A percentile compares a stretch with the other conserved stretches of the same genome.
Conservation (phyloP, 495 filamentous ascomycete species). For the Tuber microsphaerosporum region DNA sequence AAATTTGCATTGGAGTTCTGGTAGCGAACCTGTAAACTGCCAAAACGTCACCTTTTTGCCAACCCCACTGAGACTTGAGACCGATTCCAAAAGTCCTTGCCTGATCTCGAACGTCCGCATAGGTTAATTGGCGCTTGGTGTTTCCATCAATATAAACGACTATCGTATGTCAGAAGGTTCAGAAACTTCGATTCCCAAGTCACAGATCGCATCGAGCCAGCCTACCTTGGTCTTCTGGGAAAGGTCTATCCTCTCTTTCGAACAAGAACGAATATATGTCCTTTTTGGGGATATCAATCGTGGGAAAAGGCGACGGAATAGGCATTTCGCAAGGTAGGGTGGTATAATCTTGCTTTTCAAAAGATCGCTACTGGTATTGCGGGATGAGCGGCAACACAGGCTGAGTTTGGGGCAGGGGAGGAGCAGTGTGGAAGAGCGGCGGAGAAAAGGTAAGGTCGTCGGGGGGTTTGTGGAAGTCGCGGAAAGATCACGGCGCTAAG, state of each 20-base stretch:
- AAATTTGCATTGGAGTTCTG: neutral
- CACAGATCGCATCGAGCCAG: neutral
- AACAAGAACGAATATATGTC: conserved; percentile 76
- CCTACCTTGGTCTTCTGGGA: conserved; percentile 59
- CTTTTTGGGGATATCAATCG: conserved; percentile 56
- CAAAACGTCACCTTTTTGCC: conserved; percentile 73
- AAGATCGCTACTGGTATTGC: neutral
- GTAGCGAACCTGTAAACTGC: conserved; percentile 49
- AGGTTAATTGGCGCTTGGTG: conserved; percentile 67
- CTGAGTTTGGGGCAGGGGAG: neutral
- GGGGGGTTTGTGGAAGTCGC: neutral
- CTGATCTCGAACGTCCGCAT: conserved; percentile 55
- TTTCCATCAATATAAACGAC: conserved; percentile 75
- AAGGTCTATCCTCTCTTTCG: conserved; percentile 62
- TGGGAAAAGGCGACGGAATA: conserved; percentile 51
- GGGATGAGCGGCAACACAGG: neutral
- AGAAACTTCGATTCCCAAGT: neutral
- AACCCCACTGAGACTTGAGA: conserved; percentile 61
- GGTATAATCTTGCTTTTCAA: neutral
- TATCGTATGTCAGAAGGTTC: conserved; percentile 41
- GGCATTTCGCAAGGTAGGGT: conserved; percentile 46
- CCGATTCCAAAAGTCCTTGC: conserved; percentile 74
- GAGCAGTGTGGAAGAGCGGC: neutral
- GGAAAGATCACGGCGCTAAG: neutral
- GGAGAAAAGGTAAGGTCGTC: neutral